These are phyloP conservation scores for Picea mariana DNA, from an alignment of 83 land plant genomes.

Conservation along the genomic window DNA sequence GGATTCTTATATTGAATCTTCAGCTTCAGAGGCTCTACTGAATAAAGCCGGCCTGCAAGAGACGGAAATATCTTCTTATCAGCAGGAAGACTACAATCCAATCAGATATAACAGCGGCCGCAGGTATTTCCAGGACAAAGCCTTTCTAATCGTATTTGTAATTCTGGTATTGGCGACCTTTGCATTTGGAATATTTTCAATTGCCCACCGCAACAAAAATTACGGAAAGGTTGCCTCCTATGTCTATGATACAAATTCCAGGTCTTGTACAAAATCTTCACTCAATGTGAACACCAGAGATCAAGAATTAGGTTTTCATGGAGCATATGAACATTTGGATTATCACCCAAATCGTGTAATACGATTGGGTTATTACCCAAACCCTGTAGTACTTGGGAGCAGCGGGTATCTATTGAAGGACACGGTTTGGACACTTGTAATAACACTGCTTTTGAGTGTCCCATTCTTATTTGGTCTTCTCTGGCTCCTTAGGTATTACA, in stretches of 20 bases:
- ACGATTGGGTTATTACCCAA: too few species aligned
- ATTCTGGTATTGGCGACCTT: slow-evolving; percentile 60
- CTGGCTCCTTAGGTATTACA: slow-evolving; percentile 58
- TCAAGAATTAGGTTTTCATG: background rate
- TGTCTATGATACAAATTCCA: slow-evolving; percentile 38
- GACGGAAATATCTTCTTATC: too few species aligned
- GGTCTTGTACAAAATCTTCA: slow-evolving; percentile 35
- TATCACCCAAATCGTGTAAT: background rate
- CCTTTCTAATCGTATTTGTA: slow-evolving; percentile 64
- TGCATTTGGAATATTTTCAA: slow-evolving; percentile 73
- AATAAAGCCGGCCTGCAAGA: too few species aligned
- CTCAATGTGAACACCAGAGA: background rate
- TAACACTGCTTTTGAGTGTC: slow-evolving; percentile 59
- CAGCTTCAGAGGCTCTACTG: too few species aligned
- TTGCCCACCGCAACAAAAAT: slow-evolving; percentile 53
- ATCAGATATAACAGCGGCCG: slow-evolving; percentile 67
- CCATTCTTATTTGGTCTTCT: slow-evolving; percentile 61
- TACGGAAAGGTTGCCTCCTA: slow-evolving; percentile 37
- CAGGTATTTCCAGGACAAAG: slow-evolving; percentile 72
- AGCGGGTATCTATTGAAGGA: slow-evolving; percentile 20
- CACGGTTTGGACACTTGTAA: slow-evolving; percentile 57
- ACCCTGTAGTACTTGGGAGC: background rate
- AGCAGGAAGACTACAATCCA: slow-evolving; percentile 28
- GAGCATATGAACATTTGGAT: slow-evolving; percentile 3
- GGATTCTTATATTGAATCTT: too few species aligned